phyloP scores from a whole-genome alignment of 345 rosid genomes.

The Syzygium jambos region DNA sequence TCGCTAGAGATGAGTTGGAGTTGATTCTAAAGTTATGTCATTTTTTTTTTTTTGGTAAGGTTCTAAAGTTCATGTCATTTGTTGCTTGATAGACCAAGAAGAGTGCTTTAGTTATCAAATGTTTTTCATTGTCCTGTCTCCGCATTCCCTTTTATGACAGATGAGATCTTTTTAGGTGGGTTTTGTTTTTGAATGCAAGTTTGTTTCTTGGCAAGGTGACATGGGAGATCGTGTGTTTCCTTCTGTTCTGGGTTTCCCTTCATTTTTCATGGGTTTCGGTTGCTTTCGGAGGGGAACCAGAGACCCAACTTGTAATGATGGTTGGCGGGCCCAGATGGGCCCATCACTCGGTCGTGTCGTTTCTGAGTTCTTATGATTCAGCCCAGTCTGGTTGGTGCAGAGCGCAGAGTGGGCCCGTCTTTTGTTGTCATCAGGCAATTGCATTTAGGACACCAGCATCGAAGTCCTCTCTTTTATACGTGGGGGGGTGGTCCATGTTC shows the following conservation, averaged over 20 bases:
- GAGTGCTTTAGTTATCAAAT: not conserved
- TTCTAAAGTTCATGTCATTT: too few relatives aligned
- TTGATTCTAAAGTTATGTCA: not conserved
- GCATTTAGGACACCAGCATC: not conserved
- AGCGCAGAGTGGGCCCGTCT: not conserved
- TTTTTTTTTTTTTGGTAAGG: too few relatives aligned
- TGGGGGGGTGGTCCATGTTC: not conserved
- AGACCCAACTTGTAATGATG: not conserved
- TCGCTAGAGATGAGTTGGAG: not conserved
- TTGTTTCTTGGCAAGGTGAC: not conserved
- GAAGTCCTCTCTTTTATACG: not conserved
- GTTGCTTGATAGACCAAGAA: not conserved
- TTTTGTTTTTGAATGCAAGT: not conserved
- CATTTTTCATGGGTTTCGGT: not conserved
- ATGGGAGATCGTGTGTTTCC: not conserved
- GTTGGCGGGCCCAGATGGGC: not conserved
- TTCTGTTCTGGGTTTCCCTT: not conserved
- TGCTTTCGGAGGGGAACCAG: not conserved
- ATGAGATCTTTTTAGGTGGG: not conserved
- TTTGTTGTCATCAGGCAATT: slow-evolving; percentile 2
- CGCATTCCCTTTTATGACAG: not conserved
- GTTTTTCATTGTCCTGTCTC: not conserved
- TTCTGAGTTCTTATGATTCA: not conserved
- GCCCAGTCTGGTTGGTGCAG: not conserved
- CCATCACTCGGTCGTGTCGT: not conserved